A percentile compares a stretch with the other conserved stretches of the same genome.
Evolutionary conservation across 2,329 filamentous ascomycete genomes (phyloP).

Genomic region (Paecilomyces formosus): DNA sequence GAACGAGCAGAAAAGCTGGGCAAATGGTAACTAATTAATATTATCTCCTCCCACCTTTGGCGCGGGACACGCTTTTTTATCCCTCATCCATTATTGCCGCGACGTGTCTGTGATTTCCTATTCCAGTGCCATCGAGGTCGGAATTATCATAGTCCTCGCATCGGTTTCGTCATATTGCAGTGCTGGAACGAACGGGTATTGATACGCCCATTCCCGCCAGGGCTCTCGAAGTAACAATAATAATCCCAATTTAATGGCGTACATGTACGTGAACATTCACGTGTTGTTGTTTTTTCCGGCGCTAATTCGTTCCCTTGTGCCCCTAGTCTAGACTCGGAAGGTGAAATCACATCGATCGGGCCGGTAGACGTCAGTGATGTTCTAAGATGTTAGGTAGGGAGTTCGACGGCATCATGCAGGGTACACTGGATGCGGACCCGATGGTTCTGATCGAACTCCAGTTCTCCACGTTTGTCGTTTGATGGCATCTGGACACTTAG

Average conservation of each 20-base stretch:
- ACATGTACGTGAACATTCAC: background rate
- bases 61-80: background rate
- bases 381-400: background rate
- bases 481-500: background rate
- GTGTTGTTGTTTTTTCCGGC: background rate
- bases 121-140: background rate
- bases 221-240: background rate
- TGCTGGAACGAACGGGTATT: background rate
- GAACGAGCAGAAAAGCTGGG: background rate
- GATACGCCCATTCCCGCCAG: background rate
- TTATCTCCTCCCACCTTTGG: background rate
- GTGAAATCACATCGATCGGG: background rate
- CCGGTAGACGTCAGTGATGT: no score
- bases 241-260: background rate
- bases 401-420: background rate
- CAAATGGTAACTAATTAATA: background rate
- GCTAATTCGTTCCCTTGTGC: background rate
- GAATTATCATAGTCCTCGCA: background rate
- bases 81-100: background rate
- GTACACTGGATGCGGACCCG: background rate
- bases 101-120: background rate
- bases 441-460: background rate
- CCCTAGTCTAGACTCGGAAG: background rate
- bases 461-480: background rate
- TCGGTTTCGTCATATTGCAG: background rate